phyloP scores from a whole-genome alignment of 2,329 filamentous ascomycete genomes.

The Amphichorda felina region DNA sequence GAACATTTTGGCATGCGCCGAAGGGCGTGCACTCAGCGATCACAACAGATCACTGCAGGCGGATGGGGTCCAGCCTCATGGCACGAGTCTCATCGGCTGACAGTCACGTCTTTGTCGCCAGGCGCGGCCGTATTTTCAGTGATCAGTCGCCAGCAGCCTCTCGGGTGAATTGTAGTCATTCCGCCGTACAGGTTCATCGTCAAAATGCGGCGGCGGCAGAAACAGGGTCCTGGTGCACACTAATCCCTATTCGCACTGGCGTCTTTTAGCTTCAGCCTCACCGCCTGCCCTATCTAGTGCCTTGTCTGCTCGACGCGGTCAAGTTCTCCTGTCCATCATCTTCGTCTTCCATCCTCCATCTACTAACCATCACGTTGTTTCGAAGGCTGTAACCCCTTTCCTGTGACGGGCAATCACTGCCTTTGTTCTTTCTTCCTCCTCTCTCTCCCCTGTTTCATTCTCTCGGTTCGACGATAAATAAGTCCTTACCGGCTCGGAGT shows the following conservation, averaged over 20 bases:
- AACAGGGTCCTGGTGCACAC: neutral
- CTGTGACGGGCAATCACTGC: too few species aligned
- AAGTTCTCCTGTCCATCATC: neutral
- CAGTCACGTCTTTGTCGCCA: too few species aligned
- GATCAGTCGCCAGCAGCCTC: too few species aligned
- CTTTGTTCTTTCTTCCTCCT: too few species aligned
- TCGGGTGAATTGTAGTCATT: too few species aligned
- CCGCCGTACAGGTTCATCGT: neutral
- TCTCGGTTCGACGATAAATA: too few species aligned
- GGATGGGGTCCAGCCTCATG: neutral
- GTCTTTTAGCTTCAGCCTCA: neutral
- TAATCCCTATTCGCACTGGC: neutral
- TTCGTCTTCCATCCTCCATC: neutral
- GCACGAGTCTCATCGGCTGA: neutral
- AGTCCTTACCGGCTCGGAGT: too few species aligned
- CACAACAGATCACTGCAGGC: neutral
- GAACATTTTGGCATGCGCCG: constrained; percentile 27
- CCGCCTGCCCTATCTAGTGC: neutral
- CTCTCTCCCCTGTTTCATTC: too few species aligned
- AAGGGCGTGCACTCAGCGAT: neutral
- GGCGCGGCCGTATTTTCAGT: too few species aligned
- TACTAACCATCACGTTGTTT: neutral
- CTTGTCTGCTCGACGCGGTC: neutral
- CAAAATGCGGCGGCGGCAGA: neutral
- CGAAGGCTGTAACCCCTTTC: too few species aligned